These are phyloP conservation scores for Atkinsonella texensis DNA, from an alignment of 2,329 filamentous ascomycete species.

Conservation along the genomic window DNA sequence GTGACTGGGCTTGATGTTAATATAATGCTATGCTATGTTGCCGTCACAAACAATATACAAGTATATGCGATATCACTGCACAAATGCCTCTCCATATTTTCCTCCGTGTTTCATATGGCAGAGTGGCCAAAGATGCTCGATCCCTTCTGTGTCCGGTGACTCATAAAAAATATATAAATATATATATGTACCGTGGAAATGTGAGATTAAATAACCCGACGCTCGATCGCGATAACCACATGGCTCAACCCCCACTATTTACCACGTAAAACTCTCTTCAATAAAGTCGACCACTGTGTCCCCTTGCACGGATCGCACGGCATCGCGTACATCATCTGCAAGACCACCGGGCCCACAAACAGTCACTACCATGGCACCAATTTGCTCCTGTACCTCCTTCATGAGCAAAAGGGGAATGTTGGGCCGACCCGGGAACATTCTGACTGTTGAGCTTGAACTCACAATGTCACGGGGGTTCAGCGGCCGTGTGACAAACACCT, in stretches of 20 bases:
- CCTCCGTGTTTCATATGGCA: neutral
- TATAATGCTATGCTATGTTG: slow-evolving; percentile 3
- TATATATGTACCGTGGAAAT: slow-evolving; percentile 1
- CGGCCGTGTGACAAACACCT: slow-evolving; percentile 83
- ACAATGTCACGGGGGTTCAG: slow-evolving; percentile 72
- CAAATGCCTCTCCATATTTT: slow-evolving; percentile 1
- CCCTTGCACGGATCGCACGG: slow-evolving; percentile 52
- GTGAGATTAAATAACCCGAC: slow-evolving; percentile 2
- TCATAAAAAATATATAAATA: neutral
- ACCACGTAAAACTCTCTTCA: slow-evolving; percentile 67
- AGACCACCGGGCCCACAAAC: slow-evolving; percentile 67
- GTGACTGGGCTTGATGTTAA: neutral
- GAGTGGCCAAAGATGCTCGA: neutral
- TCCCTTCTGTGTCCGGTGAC: neutral
- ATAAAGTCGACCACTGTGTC: slow-evolving; percentile 58
- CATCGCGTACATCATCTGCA: slow-evolving; percentile 62
- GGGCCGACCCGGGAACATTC: slow-evolving; percentile 84
- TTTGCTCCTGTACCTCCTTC: slow-evolving; percentile 69
- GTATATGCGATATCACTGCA: slow-evolving; percentile 5
- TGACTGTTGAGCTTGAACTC: slow-evolving; percentile 66
- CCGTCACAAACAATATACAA: slow-evolving; percentile 1
- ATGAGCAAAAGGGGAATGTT: slow-evolving; percentile 69
- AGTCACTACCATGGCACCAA: slow-evolving; percentile 80
- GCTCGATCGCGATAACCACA: neutral
- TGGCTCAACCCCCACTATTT: slow-evolving; percentile 8